phyloP scores from a whole-genome alignment of 2,329 filamentous ascomycete genomes.

The Aspergillus cejpii region DNA sequence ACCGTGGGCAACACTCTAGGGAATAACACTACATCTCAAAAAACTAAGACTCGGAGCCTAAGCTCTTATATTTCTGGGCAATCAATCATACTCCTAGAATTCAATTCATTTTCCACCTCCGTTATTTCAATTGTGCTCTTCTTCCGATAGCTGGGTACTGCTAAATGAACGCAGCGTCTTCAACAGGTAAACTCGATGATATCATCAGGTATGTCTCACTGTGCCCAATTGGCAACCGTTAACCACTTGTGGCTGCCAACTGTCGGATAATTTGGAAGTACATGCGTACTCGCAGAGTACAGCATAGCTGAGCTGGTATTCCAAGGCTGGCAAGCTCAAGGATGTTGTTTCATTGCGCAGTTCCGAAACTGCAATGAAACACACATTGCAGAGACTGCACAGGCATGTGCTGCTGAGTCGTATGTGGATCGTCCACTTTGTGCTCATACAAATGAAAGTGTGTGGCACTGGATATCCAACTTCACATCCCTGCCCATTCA shows the following conservation, averaged over 20 bases:
- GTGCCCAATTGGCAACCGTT: neutral
- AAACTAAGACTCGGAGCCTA: neutral
- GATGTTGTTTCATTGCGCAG: neutral
- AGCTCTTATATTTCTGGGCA: neutral
- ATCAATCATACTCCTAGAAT: neutral
- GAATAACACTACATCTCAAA: neutral
- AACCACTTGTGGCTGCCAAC: neutral
- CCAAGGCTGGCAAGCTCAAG: neutral
- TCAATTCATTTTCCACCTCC: neutral
- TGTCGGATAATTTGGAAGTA: neutral
- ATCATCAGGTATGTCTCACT: too few species aligned
- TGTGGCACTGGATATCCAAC: neutral
- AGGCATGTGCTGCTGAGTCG: neutral
- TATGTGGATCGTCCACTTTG: neutral
- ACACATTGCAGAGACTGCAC: neutral
- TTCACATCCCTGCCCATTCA: conserved; percentile 89
- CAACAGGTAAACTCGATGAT: too few species aligned
- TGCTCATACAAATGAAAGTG: neutral
- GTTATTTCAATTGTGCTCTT: neutral
- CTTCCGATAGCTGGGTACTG: neutral
- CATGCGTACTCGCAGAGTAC: neutral
- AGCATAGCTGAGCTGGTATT: neutral
- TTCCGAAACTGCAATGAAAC: too few species aligned
- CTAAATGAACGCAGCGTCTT: too few species aligned
- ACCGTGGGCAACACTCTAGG: too few species aligned